These are phyloP conservation scores for Paxillus ammoniavirescens DNA, from an alignment of 768 basidiomycete species.

Conservation along the genomic window DNA sequence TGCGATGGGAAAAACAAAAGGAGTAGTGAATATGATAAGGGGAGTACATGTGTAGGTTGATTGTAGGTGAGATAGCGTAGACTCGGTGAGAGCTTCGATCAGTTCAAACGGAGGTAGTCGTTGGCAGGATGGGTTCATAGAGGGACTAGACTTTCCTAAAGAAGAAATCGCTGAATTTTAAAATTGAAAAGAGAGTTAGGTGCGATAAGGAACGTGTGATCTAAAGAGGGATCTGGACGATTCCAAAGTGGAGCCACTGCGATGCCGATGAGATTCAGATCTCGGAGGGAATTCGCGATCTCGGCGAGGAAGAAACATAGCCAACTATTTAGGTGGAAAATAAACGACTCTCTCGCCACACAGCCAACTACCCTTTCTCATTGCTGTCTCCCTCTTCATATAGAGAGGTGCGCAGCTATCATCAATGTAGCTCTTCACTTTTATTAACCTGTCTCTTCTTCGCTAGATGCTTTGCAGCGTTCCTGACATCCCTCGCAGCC, in stretches of 20 bases:
- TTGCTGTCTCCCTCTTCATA: no score
- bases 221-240: slow-evolving; percentile 17
- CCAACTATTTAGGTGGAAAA: neutral
- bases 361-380: neutral
- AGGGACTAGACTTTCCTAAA: neutral
- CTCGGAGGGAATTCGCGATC: slow-evolving; percentile 4
- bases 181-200: neutral
- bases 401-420: no score
- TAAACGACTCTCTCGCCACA: neutral
- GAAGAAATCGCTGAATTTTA: neutral
- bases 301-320: neutral
- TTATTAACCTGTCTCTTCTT: slow-evolving; percentile 10
- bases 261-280: slow-evolving; percentile 21
- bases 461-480: slow-evolving; percentile 15
- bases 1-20: no score
- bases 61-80: no score
- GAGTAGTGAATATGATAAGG: no score
- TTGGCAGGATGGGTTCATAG: neutral
- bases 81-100: neutral
- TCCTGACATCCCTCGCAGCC: slow-evolving; percentile 8
- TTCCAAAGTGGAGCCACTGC: slow-evolving; percentile 16
- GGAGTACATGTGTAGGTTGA: no score
- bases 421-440: no score
- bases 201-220: slow-evolving; percentile 23
- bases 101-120: neutral